Evolutionary conservation across 2,329 filamentous ascomycete genomes (phyloP).

Genomic region (Tolypocladium capitatum): DNA sequence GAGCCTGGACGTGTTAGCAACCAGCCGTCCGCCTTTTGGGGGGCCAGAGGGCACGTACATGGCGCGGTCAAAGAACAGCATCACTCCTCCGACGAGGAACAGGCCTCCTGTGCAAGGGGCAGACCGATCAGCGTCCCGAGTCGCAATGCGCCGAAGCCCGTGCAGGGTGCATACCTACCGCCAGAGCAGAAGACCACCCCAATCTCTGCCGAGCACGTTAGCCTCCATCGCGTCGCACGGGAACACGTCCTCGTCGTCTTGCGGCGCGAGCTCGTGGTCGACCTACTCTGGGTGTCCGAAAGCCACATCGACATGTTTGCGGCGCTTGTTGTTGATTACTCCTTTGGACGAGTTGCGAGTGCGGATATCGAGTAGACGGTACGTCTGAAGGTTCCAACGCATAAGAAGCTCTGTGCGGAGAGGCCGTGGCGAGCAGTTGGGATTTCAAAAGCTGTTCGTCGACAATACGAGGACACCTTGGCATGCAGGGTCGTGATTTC

Average conservation of each 20-base stretch:
- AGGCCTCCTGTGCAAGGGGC: conserved; percentile 55
- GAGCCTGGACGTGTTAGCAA: conserved; percentile 41
- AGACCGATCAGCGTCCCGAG: background rate
- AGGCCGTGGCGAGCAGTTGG: background rate
- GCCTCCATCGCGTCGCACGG: conserved; percentile 5
- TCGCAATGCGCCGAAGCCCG: conserved; percentile 9
- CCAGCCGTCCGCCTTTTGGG: background rate
- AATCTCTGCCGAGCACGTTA: conserved; percentile 54
- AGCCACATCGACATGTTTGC: conserved; percentile 71
- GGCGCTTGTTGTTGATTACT: background rate
- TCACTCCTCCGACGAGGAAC: conserved; percentile 86
- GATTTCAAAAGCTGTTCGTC: background rate
- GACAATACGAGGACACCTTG: conserved; percentile 5
- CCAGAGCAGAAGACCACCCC: conserved; percentile 96
- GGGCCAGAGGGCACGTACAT: conserved; percentile 46
- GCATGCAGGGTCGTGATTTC: conserved; percentile 2
- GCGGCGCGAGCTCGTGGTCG: conserved; percentile 1
- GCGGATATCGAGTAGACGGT: background rate
- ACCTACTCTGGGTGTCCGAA: conserved; percentile 85
- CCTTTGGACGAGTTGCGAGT: background rate
- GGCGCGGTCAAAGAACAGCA: conserved; percentile 95
- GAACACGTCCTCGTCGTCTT: background rate
- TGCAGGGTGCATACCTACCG: conserved; percentile 48
- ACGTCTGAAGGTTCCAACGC: background rate
- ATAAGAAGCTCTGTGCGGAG: background rate